Base-by-base conservation (phyloP, 257 asterid genomes). In the Dorcoceras hygrometricum region DNA sequence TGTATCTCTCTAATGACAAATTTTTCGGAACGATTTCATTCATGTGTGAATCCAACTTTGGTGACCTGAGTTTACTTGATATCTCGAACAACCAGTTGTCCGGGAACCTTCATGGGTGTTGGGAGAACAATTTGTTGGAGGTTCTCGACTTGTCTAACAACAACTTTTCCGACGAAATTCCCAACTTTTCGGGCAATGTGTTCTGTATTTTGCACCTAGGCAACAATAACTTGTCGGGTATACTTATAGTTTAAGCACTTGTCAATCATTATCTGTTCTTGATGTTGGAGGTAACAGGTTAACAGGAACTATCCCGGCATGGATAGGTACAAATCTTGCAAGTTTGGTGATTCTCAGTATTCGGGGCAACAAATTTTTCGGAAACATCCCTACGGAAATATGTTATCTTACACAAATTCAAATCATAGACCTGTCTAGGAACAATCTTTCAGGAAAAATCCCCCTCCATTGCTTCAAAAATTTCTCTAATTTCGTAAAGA, bases 351-450 rank as follows among this genome's bases (percentile, higher is more conserved):
- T 62, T 23, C 56, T 78, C 3, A 72, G 32, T 29, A 57, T 75
- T 23, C 61, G 29, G 1, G n/a, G 31, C 4, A 81, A 81, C 24
- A 26, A 27, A 0, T 78, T 81, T 16, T 4, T 14, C 1, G 86
- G 83, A 1, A 25, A 2, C 23, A 69, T 80, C 48, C 78, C 79
- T 26, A 24, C 25, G 23, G 34, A 23, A 29, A 39, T 72, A 7
- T 73, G 74, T 19, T 18, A 64, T 43, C 63, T 76, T 26, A 36
- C 11, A 3, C 0, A 5, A 3, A 59, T 79, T 32, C 79, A 68
- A 24, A 16, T 79, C 66, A 23, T 82, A 73, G 81, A 79, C 57
- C 46, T 75, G 11, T 71, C 82, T 3, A 20, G 18, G 9, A 80
- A 80, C 34, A 18, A 64, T 5, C n/a, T 77, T 2, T 73, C 75